A percentile compares a stretch with the other conserved stretches of the same genome.
phyloP scores from a whole-genome alignment of 1,284 basidiomycete genomes.

The Tilletia caries region DNA sequence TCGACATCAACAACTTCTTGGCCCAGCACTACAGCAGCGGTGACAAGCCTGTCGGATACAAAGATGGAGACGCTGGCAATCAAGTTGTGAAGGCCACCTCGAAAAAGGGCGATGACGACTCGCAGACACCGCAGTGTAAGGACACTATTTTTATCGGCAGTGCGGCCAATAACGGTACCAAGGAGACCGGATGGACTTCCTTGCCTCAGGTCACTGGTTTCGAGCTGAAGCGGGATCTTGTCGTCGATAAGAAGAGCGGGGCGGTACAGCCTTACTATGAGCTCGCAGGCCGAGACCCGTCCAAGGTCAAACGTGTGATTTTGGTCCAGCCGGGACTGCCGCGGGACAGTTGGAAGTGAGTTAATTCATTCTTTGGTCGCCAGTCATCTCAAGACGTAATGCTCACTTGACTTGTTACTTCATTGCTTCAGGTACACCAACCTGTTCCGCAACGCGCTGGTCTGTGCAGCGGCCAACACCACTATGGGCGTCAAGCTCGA shows the following conservation, averaged over 20 bases:
- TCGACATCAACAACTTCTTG: constrained; percentile 18
- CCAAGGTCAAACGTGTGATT: constrained; percentile 35
- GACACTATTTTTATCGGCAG: constrained; percentile 20
- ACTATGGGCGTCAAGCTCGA: constrained; percentile 32
- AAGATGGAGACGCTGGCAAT: constrained; percentile 29
- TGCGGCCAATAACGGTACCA: neutral
- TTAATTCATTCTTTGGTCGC: neutral
- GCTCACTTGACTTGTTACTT: neutral
- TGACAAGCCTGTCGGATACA: constrained; percentile 29
- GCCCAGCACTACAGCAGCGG: constrained; percentile 37
- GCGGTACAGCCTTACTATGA: constrained; percentile 14
- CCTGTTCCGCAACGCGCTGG: constrained; percentile 38
- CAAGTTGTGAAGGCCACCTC: constrained; percentile 38
- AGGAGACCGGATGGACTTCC: constrained; percentile 15
- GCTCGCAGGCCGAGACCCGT: constrained; percentile 8
- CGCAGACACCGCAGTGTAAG: constrained; percentile 35
- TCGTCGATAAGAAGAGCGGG: constrained; percentile 3
- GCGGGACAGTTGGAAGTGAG: constrained; percentile 40
- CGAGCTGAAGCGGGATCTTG: constrained; percentile 21
- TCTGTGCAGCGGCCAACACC: constrained; percentile 34
- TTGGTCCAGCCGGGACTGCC: constrained; percentile 39
- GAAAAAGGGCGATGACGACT: constrained; percentile 38
- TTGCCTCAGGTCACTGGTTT: constrained; percentile 20
- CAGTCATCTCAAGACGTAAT: no score
- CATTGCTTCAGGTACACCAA: constrained; percentile 28